Evolutionary conservation across 495 filamentous ascomycete species (phyloP), one percentile per base, ranked within the genome.

Genomic region (Daldinia loculata): DNA sequence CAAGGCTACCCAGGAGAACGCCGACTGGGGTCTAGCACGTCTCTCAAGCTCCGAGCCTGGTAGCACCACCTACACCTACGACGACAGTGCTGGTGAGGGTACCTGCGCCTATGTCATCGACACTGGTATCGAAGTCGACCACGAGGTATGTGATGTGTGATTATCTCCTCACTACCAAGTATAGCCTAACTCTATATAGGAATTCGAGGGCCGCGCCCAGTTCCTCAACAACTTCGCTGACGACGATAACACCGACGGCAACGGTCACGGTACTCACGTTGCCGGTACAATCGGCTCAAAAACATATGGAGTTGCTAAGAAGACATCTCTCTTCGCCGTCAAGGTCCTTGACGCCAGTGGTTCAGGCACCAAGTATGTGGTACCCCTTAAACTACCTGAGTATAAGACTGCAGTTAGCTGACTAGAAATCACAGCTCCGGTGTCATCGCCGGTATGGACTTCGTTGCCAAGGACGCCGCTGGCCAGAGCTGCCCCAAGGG

Each of bases 301-400:
- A 56, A 87, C 85, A 14, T 90, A 87, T 68, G 90, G 90, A 70
- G 83, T 92, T 53, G 84, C 89, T 60, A 92, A 92, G 81, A 84
- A 85, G 70, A 89, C 88, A 19, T 77, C 71, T 27, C 77, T 93
- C 38, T 84, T 88, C 67, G 88, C 86, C 59, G 89, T 92, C 77
- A 91, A 92, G 81, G 89, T 92, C 56, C 85, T 92, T 68, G 80
- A 84, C 68, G 77, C 78, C 32, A 58, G 76, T 67, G 79, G 76
- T 32, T 81, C 80, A 8, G 87, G 87, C 51, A 72, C 70, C 38
- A 74, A 69, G 68, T 69, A 63, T 52, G 66, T 41, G 0, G 36
- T 17, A 14, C 2, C 26, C 4, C 7, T 17, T 8, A 15, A 17
- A 5, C n/a, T 27, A 8, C 5, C 19, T n/a, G 5, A 32, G 50